phyloP scores from a whole-genome alignment of 805 yeast genomes.

The Yamadazyma philogaea region DNA sequence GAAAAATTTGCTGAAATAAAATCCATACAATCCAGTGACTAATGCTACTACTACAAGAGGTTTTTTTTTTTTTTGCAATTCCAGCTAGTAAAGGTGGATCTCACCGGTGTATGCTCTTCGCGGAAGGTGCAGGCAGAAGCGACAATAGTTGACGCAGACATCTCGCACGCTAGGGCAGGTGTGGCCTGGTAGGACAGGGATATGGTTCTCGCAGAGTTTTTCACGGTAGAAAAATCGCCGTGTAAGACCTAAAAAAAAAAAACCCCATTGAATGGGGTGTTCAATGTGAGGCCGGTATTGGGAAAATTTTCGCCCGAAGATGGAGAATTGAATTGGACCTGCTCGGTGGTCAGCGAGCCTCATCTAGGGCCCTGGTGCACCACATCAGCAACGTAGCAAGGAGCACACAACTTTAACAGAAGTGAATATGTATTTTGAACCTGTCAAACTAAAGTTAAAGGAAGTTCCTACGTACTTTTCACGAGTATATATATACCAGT shows the following conservation, averaged over 20 bases:
- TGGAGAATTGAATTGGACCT: no score
- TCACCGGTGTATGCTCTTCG: not conserved
- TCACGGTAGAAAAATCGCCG: not conserved
- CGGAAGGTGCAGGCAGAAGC: not conserved
- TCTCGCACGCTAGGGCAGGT: not conserved
- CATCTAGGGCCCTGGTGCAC: no score
- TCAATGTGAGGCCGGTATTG: no score
- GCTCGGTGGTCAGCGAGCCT: no score
- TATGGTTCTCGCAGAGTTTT: not conserved
- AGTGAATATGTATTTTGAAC: not conserved
- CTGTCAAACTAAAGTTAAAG: not conserved
- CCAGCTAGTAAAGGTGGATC: not conserved
- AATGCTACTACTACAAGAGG: not conserved
- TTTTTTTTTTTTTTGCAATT: slow-evolving; percentile 1
- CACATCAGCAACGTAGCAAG: no score
- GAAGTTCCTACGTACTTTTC: slow-evolving; percentile 1
- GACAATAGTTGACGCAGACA: not conserved
- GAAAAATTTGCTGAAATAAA: slow-evolving; percentile 1
- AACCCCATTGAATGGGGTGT: no score
- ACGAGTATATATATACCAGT: slow-evolving; percentile 1
- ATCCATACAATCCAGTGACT: slow-evolving; percentile 1
- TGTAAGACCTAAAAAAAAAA: not conserved
- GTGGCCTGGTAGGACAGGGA: not conserved
- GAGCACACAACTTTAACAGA: not conserved
- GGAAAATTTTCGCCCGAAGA: no score